A percentile compares a stretch with the other conserved stretches of the same genome.
These are phyloP conservation scores for Inosperma sp. DNA, from an alignment of 768 basidiomycete genomes.

Conservation along the genomic window DNA sequence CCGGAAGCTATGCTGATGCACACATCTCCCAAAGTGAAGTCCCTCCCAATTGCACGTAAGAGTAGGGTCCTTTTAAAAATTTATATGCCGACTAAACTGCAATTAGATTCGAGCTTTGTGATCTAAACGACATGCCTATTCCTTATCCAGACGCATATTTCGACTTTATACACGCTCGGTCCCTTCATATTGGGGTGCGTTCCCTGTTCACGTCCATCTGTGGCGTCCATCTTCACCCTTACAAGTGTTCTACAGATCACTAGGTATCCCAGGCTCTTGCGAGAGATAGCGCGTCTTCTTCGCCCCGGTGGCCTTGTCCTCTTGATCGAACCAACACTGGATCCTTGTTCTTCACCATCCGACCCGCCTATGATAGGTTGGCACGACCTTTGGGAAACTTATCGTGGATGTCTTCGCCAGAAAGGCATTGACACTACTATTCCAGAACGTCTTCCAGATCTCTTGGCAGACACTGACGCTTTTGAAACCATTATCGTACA, in stretches of 20 bases:
- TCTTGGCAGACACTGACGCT: conserved; percentile 44
- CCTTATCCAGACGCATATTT: conserved; percentile 63
- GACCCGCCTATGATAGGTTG: conserved; percentile 40
- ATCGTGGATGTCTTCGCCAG: conserved; percentile 48
- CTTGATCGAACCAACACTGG: conserved; percentile 57
- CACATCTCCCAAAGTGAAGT: conserved; percentile 42
- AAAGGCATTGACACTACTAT: conserved; percentile 55
- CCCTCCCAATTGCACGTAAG: conserved; percentile 72
- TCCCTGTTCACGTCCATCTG: conserved; percentile 11
- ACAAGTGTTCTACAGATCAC: conserved; percentile 42
- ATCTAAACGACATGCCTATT: conserved; percentile 54
- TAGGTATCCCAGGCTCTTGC: conserved; percentile 55
- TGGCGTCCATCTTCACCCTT: conserved; percentile 12
- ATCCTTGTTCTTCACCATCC: conserved; percentile 32
- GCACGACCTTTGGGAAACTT: conserved; percentile 61
- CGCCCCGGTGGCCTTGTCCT: conserved; percentile 68
- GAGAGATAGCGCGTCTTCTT: conserved; percentile 60
- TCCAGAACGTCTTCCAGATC: conserved; percentile 48
- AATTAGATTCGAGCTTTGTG: conserved; percentile 64
- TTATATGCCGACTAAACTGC: conserved; percentile 3
- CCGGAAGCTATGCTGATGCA: conserved; percentile 13
- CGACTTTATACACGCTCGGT: conserved; percentile 67
- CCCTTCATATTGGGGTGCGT: conserved; percentile 61
- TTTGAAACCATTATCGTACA: conserved; percentile 54
- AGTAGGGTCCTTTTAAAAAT: conserved; percentile 1